A percentile compares a stretch with the other conserved stretches of the same genome.
These are phyloP conservation scores for Talaromyces amestolkiae DNA, from an alignment of 2,329 filamentous ascomycete species.

Conservation along the genomic window DNA sequence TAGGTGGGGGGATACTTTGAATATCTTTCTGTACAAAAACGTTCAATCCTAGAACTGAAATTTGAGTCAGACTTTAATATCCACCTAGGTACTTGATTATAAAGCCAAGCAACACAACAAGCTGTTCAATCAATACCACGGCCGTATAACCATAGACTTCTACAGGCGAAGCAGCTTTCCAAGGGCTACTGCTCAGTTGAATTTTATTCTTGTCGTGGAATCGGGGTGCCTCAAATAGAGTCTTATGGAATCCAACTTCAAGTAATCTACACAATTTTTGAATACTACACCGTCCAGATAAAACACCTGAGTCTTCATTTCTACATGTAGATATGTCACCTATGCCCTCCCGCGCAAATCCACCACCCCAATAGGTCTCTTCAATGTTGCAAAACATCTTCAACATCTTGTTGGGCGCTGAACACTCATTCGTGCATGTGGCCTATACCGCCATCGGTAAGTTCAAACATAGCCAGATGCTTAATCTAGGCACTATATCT, in stretches of 20 bases:
- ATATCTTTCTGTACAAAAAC: background rate
- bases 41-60: no score
- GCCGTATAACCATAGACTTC: background rate
- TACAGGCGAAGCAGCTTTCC: no score
- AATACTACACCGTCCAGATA: background rate
- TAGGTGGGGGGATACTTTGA: background rate
- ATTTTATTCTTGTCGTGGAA: background rate
- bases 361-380: background rate
- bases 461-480: background rate
- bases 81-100: background rate
- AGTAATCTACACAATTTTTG: background rate
- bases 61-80: background rate
- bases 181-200: no score
- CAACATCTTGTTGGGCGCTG: background rate
- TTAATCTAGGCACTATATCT: background rate
- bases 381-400: background rate
- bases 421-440: background rate
- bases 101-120: background rate
- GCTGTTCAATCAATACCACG: background rate
- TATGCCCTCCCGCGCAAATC: background rate
- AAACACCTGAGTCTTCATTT: background rate
- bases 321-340: background rate
- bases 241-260: background rate
- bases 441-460: background rate
- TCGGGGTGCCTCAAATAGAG: background rate